Evolutionary conservation across 139 green algal species (phyloP).

Genomic region (Coelastrella sp.): DNA sequence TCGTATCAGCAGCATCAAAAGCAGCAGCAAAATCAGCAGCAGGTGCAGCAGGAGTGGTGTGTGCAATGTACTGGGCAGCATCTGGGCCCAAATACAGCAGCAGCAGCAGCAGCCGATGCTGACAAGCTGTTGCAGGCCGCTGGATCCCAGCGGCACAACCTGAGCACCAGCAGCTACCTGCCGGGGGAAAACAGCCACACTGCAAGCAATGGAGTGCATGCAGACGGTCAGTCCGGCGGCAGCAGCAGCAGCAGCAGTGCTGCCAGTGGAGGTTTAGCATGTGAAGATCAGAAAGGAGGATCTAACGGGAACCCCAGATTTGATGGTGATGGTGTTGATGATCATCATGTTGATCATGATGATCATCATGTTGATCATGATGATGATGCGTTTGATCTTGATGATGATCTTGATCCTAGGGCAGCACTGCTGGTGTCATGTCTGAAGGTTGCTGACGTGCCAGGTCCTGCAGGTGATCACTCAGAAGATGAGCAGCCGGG

Average conservation of each 20-base stretch:
- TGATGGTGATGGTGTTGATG: not conserved
- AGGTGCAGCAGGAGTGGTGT: not conserved
- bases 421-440: conserved; percentile 14
- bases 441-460: conserved; percentile 13
- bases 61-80: not conserved
- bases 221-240: not conserved
- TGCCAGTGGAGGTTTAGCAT: not conserved
- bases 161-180: too few relatives aligned
- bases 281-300: not conserved
- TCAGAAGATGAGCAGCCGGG: not conserved
- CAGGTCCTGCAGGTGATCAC: not conserved
- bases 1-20: not conserved
- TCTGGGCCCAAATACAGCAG: not conserved
- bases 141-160: too few relatives aligned
- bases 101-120: too few relatives aligned
- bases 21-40: not conserved
- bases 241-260: not conserved
- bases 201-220: not conserved
- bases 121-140: too few relatives aligned
- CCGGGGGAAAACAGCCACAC: too few relatives aligned
- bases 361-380: not conserved
- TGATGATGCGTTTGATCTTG: conserved; percentile 35
- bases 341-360: not conserved
- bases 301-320: not conserved
- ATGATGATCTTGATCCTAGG: conserved; percentile 26